phyloP scores from a whole-genome alignment of 2,329 filamentous ascomycete genomes.

The Amesomyces nigricolor region DNA sequence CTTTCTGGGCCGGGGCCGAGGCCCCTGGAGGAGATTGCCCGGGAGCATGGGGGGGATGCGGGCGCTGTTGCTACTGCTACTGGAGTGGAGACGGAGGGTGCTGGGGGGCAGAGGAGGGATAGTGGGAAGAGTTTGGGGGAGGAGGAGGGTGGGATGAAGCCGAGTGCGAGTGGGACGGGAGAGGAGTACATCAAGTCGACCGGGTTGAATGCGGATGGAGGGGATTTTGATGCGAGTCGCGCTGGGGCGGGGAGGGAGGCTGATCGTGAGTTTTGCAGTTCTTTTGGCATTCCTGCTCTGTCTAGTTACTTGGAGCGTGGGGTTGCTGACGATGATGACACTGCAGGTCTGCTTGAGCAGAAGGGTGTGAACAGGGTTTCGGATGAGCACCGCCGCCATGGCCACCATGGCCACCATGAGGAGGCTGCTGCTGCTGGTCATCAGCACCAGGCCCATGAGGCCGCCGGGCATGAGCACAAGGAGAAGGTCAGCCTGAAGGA shows the following conservation, averaged over 20 bases:
- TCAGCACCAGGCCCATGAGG: neutral
- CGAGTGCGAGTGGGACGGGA: conserved; percentile 43
- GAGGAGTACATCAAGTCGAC: conserved; percentile 52
- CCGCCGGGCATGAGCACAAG: conserved; percentile 24
- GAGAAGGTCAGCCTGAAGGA: conserved; percentile 46
- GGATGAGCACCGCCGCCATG: conserved; percentile 19
- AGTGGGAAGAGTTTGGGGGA: conserved; percentile 11
- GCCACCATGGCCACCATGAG: neutral
- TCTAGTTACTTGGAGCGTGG: neutral
- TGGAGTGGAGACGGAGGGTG: conserved; percentile 12
- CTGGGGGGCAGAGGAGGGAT: conserved; percentile 7
- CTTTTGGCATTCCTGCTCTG: neutral
- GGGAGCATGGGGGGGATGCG: conserved; percentile 31
- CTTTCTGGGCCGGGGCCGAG: conserved; percentile 40
- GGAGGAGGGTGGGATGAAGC: conserved; percentile 28
- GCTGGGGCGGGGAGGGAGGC: conserved; percentile 62
- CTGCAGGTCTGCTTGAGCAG: conserved; percentile 47
- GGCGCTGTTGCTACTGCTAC: conserved; percentile 14
- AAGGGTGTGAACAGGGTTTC: conserved; percentile 40
- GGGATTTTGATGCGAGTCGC: conserved; percentile 59
- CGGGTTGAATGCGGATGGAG: conserved; percentile 58
- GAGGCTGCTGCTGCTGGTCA: no score
- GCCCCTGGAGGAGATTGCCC: conserved; percentile 36
- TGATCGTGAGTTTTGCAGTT: conserved; percentile 46
- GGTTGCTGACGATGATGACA: conserved; percentile 1